phyloP scores from a whole-genome alignment of 129 eudicot species.

The Silybum marianum region DNA sequence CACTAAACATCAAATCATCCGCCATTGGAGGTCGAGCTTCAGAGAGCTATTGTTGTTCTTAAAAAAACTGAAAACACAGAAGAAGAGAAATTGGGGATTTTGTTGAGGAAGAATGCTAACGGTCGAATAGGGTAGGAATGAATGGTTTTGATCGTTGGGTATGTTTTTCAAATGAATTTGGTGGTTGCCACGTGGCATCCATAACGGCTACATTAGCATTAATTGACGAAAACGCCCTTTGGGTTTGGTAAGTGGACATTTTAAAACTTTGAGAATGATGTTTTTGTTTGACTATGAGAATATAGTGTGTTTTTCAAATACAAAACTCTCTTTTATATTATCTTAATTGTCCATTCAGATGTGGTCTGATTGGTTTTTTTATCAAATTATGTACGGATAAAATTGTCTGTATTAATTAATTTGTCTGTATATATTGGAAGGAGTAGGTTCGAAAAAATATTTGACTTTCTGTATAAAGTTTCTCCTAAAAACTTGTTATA shows the following conservation, averaged over 20 bases:
- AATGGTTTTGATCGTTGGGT: background rate
- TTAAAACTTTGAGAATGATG: background rate
- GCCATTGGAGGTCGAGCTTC: slow-evolving; percentile 43
- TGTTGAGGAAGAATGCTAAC: slow-evolving; percentile 25
- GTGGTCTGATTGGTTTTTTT: too few relatives aligned
- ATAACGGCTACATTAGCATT: slow-evolving; percentile 30
- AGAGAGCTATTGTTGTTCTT: background rate
- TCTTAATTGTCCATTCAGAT: too few relatives aligned
- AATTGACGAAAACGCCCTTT: background rate
- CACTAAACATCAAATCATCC: slow-evolving; percentile 53
- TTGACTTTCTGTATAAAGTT: too few relatives aligned
- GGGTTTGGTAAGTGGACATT: background rate
- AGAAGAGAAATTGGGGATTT: slow-evolving; percentile 13
- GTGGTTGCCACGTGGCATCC: slow-evolving; percentile 38
- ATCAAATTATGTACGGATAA: too few relatives aligned
- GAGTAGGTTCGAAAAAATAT: too few relatives aligned
- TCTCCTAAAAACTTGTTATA: too few relatives aligned
- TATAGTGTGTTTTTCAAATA: too few relatives aligned
- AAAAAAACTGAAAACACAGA: background rate
- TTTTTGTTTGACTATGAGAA: background rate
- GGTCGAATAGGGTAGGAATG: slow-evolving; percentile 32
- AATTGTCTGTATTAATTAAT: too few relatives aligned
- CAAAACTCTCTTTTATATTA: too few relatives aligned
- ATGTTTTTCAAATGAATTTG: slow-evolving; percentile 25
- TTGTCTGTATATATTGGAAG: too few relatives aligned